Conservation (phyloP, 441 rosid genomes). For the Gossypium lobatum region DNA sequence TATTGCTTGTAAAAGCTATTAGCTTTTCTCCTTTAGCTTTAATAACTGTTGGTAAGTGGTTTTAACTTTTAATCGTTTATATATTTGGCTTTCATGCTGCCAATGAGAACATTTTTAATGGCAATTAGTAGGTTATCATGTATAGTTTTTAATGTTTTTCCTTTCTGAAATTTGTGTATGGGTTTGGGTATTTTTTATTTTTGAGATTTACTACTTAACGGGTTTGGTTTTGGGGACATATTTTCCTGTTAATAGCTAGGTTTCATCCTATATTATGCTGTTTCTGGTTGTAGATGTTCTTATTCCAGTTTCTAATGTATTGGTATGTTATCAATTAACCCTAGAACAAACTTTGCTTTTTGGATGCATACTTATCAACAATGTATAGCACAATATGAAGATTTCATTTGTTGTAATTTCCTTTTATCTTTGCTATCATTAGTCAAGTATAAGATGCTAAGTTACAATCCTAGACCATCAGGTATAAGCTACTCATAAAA, state of each 20-base stretch:
- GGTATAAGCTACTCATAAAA: neutral
- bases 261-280: conserved; percentile 6
- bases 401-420: neutral
- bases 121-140: neutral
- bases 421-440: neutral
- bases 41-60: conserved; percentile 1
- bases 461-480: neutral
- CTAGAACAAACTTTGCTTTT: neutral
- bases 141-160: neutral
- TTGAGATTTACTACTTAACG: neutral
- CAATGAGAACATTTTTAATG: neutral
- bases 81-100: neutral
- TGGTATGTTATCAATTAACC: neutral
- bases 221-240: neutral
- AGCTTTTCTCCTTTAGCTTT: neutral
- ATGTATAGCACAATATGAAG: neutral
- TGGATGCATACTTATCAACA: conserved; percentile 1
- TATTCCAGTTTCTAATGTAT: neutral
- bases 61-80: neutral
- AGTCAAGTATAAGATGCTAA: neutral
- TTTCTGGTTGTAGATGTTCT: neutral
- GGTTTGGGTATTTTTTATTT: neutral
- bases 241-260: conserved; percentile 4
- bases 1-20: neutral
- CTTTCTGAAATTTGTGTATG: neutral